Conservation (phyloP, 108 stramenopile genomes). For the Nitzschia inconspicua region DNA sequence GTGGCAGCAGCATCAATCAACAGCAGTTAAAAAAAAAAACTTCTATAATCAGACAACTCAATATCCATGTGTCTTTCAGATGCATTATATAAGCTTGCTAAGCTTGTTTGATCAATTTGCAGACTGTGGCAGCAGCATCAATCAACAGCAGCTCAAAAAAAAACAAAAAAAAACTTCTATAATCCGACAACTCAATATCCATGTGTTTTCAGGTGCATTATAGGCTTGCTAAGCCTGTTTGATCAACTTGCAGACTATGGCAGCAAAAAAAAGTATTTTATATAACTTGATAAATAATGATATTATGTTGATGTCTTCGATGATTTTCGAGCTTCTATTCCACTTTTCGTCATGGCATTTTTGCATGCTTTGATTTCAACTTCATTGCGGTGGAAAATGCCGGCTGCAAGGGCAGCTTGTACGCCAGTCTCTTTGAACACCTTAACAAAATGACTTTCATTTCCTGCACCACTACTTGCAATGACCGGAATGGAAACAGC, state of each 20-base stretch:
- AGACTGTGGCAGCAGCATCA: constrained; percentile 43
- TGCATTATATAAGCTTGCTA: constrained; percentile 70
- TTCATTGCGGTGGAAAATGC: constrained; percentile 97
- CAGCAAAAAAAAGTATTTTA: too few species aligned
- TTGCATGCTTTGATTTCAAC: constrained; percentile 92
- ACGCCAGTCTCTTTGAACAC: constrained; percentile 87
- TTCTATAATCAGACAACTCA: too few species aligned
- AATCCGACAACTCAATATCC: too few species aligned
- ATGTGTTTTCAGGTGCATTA: too few species aligned
- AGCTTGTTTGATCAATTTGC: constrained; percentile 51
- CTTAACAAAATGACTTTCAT: constrained; percentile 86
- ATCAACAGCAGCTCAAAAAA: constrained; percentile 39
- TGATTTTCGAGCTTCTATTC: constrained; percentile 59
- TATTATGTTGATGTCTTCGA: too few species aligned
- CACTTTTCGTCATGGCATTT: constrained; percentile 58
- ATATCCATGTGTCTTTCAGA: too few species aligned
- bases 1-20: too few species aligned
- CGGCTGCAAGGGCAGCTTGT: constrained; percentile 96
- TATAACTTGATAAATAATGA: background rate
- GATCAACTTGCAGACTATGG: too few species aligned
- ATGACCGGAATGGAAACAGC: constrained; percentile 96
- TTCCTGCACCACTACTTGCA: constrained; percentile 96
- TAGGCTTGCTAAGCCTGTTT: too few species aligned
- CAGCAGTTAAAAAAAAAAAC: too few species aligned
- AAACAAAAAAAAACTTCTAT: too few species aligned